Percentiles rank a stretch among this genome's conserved stretches.
These are phyloP conservation scores for Chaetomium globosum DNA, from an alignment of 2,329 filamentous ascomycete genomes.

Conservation along the genomic window DNA sequence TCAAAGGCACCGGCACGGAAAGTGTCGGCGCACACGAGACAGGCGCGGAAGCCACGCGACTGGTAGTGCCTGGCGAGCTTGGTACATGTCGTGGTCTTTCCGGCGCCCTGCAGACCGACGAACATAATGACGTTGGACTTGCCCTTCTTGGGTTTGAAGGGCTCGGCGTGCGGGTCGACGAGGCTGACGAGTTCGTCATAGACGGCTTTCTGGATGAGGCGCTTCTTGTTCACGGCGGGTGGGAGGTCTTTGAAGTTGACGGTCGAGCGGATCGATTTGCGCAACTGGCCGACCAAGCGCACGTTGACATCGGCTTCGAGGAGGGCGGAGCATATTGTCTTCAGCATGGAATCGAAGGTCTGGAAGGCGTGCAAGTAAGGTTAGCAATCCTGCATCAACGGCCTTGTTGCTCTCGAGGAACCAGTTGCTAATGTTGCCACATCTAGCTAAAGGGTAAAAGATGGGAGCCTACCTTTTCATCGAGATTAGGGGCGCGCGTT, in stretches of 20 bases:
- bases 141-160: slow-evolving; percentile 96
- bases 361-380: slow-evolving; percentile 42
- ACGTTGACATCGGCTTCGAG: slow-evolving; percentile 98
- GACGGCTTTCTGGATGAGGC: slow-evolving; percentile 94
- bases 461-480: slow-evolving; percentile 74
- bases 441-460: background rate
- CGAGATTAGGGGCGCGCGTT: slow-evolving; percentile 86
- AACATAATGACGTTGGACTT: slow-evolving; percentile 99
- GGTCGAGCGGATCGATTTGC: slow-evolving; percentile 84
- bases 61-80: slow-evolving; percentile 96
- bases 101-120: slow-evolving; percentile 93
- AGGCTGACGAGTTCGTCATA: slow-evolving; percentile 96
- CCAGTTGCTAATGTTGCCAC: slow-evolving; percentile 1
- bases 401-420: background rate
- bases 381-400: slow-evolving; percentile 41
- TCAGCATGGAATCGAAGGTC: slow-evolving; percentile 97
- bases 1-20: slow-evolving; percentile 98
- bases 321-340: slow-evolving; percentile 94
- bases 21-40: slow-evolving; percentile 94
- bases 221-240: slow-evolving; percentile 94
- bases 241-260: slow-evolving; percentile 96
- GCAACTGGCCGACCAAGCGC: slow-evolving; percentile 83
- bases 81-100: slow-evolving; percentile 97
- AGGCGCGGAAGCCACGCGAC: slow-evolving; percentile 87
- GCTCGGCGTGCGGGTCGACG: slow-evolving; percentile 91